Base-by-base conservation (phyloP, 768 basidiomycete species). In the Termitomyces sp. region DNA sequence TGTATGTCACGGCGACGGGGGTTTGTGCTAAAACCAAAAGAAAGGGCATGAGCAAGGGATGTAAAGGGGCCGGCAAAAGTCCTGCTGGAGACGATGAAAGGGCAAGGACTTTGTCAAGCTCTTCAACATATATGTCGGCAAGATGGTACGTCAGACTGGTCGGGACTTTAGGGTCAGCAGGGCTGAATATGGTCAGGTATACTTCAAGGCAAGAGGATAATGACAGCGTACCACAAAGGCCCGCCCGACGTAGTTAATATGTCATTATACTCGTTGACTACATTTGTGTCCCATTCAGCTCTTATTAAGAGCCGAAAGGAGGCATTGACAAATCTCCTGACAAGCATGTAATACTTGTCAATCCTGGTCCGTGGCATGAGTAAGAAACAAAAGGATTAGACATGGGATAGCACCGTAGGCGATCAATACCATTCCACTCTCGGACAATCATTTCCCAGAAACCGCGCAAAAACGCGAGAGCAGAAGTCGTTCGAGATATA, bases 281-380 rank as follows among this genome's bases (percentile, higher is more conserved):
- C 67, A 7, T 68, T 62, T 24, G 67, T 60, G 7, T 85, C 80
- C 95, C 95, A 99, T 45, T 79, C 74, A 21, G 71, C 68, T 44
- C 86, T 79, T 37, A 85, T 77, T 24, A 98, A 77, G 19, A 97
- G 78, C 34, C 87, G 76, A 70, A 98, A 95, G 1, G 88, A 82
- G 1, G 87, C 91, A 63, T 94, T 90, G 52, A 90, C 77, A 65
- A 93, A 98, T 60, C 88, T 80, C 56, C 96, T 81, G 56, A 98
- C 84, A 45, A 99, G 87, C 84, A 98, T 86, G 67, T 96, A 95
- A 69, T 91, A 98, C 69, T 99, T 99, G 78, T 99, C 96, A 68
- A 98, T 85, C 62, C 95, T 97, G 64, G 64, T 11, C 26, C 11
- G 21, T 51, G 28, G 53, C 57, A 35, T 59, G 30, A 59, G 50